Base-by-base conservation (phyloP, 2,329 filamentous ascomycete species). In the Claviceps spartinae region DNA sequence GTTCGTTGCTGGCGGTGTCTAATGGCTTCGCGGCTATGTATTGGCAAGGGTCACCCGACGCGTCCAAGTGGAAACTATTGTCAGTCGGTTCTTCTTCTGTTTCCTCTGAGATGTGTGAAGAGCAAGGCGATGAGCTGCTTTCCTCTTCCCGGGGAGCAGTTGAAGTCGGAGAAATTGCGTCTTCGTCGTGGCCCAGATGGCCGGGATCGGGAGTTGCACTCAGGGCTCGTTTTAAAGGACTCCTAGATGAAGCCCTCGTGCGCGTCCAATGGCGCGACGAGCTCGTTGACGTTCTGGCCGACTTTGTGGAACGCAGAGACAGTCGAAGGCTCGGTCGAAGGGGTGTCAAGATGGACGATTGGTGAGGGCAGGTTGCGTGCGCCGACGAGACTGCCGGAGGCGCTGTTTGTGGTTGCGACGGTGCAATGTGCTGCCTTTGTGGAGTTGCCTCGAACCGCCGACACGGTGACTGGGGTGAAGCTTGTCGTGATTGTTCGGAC, bases 221-320 rank as follows among this genome's bases (percentile, higher is more conserved):
- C 54, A 95, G 74, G 46, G 80, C 84, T 62, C 88, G 84, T 65
- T 90, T 87, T 50, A 86, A 74, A 9, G 91, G 89, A 65, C 88
- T 94, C 66, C 83, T 86, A 2, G 86, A 85, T 45, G 86, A 89
- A 22, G 81, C 82, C 58, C 85, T 82, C 34, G 73, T 69, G 56
- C 86, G 81, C 43, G 81, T 75, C 38, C 77, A 67, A 41, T 75
- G 71, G 55, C 78, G 75, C 14, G 58, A 60, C 51, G 75, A 71
- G 2, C 79, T 74, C 40, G 76, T 61, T 2, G 64, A 72, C 51
- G 78, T 73, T 54, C 78, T 81, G 51, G 77, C 73, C 46, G 81
- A 76, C 58, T 81, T 80, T 22, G 76, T 76, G 4, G 82, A 82
- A 52, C 81, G 76, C 52, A 83, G 69, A 16, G 80, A 82, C 30